Percentiles rank a stretch among this genome's conserved stretches.
Conservation (phyloP, 345 rosid genomes). For the Clausena lansium region DNA sequence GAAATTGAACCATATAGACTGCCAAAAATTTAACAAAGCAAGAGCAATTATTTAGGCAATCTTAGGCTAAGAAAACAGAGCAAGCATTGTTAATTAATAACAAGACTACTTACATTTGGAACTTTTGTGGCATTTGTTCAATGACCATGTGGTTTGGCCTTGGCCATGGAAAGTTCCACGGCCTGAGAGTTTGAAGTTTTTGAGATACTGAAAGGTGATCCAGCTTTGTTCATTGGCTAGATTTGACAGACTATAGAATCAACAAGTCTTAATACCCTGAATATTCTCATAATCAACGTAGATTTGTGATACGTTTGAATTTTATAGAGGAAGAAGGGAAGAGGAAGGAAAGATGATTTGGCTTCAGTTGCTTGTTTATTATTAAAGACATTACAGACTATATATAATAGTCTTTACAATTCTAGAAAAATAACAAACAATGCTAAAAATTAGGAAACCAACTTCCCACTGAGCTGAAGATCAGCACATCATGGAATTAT, state of each 20-base stretch:
- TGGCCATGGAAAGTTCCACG: conserved; percentile 20
- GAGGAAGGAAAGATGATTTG: too few species aligned
- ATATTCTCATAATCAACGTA: too few species aligned
- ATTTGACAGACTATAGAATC: not conserved
- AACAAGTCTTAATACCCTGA: too few species aligned
- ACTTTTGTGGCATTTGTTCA: not conserved
- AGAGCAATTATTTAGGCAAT: not conserved
- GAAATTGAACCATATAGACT: conserved; percentile 23
- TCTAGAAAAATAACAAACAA: too few species aligned
- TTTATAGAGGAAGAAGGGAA: too few species aligned
- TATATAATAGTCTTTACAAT: too few species aligned
- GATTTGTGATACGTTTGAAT: too few species aligned
- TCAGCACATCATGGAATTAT: too few species aligned
- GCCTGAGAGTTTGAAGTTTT: conserved; percentile 8
- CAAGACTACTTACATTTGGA: conserved; percentile 11
- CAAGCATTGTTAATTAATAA: not conserved
- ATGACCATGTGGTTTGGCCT: conserved; percentile 12
- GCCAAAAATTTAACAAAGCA: not conserved
- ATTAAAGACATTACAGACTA: too few species aligned
- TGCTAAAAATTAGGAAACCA: too few species aligned
- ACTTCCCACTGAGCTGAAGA: too few species aligned
- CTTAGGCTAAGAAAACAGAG: not conserved
- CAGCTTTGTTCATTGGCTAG: not conserved
- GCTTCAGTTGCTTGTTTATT: too few species aligned
- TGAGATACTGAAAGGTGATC: conserved; percentile 14